phyloP scores from a whole-genome alignment of 805 yeast species.

The Kazachstania viticola region DNA sequence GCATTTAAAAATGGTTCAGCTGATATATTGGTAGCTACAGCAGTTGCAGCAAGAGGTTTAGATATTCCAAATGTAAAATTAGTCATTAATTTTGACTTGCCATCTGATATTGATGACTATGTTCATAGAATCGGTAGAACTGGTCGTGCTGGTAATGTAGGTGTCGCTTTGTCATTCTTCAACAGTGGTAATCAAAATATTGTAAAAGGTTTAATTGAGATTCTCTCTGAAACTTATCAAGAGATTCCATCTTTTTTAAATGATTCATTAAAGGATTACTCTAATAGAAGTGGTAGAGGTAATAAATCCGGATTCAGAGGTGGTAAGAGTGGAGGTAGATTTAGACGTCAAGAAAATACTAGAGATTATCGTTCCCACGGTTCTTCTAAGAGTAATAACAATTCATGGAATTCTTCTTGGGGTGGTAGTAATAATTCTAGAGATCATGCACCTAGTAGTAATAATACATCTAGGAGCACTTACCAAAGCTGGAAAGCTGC shows the following conservation, averaged over 20 bases:
- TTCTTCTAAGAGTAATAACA: neutral
- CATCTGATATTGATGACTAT: conserved; percentile 93
- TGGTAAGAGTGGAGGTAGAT: conserved; percentile 21
- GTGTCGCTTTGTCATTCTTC: conserved; percentile 95
- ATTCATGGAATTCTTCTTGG: conserved; percentile 1
- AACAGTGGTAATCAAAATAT: conserved; percentile 86
- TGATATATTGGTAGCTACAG: conserved; percentile 93
- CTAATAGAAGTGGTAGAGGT: conserved; percentile 40
- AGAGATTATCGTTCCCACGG: conserved; percentile 39
- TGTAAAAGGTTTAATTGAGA: conserved; percentile 73
- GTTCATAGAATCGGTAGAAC: conserved; percentile 99
- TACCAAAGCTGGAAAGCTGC: too few relatives aligned
- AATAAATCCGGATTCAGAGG: conserved; percentile 16
- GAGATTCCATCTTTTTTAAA: conserved; percentile 85
- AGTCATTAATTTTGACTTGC: conserved; percentile 92
- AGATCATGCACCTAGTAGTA: too few relatives aligned
- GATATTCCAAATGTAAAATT: conserved; percentile 98
- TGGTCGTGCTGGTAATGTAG: conserved; percentile 98
- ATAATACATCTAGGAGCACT: too few relatives aligned
- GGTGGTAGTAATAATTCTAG: too few relatives aligned
- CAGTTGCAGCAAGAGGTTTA: conserved; percentile 98
- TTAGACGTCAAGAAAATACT: conserved; percentile 16
- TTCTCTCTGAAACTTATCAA: conserved; percentile 89
- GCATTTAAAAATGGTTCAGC: conserved; percentile 84
- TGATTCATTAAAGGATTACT: conserved; percentile 62